Percentiles rank a stretch among this genome's conserved stretches.
Evolutionary conservation across 805 yeast species (phyloP).

Genomic region (Yarrowia sp.): DNA sequence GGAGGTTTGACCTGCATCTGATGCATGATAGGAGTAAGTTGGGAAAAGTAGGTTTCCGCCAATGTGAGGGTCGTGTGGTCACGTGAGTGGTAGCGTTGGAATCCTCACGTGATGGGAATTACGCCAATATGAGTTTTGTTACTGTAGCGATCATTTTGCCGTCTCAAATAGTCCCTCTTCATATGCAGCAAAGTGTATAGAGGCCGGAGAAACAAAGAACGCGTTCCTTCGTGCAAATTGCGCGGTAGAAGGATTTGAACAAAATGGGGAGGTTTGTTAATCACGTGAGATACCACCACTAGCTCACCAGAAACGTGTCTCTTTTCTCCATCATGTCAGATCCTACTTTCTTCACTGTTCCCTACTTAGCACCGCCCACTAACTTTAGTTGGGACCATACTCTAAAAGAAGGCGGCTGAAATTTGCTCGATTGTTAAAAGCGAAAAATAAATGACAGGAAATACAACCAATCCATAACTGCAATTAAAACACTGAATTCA

Average conservation of each 20-base stretch:
- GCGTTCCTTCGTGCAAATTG: background rate
- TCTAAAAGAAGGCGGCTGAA: background rate
- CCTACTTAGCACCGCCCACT: too few relatives aligned
- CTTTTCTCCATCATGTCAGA: too few relatives aligned
- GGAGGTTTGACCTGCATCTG: slow-evolving; percentile 9
- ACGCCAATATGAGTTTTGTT: background rate
- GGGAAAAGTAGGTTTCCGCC: background rate
- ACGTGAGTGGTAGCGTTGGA: background rate
- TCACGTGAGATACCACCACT: too few relatives aligned
- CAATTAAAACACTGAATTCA: too few relatives aligned
- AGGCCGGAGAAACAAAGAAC: slow-evolving; percentile 6
- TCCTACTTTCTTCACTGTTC: too few relatives aligned
- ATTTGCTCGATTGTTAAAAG: slow-evolving; percentile 1
- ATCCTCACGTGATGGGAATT: background rate
- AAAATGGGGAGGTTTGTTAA: too few relatives aligned
- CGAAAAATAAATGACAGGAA: too few relatives aligned
- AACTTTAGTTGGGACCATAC: background rate
- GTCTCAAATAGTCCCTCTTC: too few relatives aligned
- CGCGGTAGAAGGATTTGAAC: too few relatives aligned
- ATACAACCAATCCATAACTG: too few relatives aligned
- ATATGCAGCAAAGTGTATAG: background rate
- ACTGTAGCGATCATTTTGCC: background rate
- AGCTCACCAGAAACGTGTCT: too few relatives aligned
- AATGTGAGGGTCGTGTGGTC: background rate
- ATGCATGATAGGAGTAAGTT: slow-evolving; percentile 15